A percentile compares a stretch with the other conserved stretches of the same genome.
Conservation (phyloP, 2,329 filamentous ascomycete species). For the Magnaporthales sp. region DNA sequence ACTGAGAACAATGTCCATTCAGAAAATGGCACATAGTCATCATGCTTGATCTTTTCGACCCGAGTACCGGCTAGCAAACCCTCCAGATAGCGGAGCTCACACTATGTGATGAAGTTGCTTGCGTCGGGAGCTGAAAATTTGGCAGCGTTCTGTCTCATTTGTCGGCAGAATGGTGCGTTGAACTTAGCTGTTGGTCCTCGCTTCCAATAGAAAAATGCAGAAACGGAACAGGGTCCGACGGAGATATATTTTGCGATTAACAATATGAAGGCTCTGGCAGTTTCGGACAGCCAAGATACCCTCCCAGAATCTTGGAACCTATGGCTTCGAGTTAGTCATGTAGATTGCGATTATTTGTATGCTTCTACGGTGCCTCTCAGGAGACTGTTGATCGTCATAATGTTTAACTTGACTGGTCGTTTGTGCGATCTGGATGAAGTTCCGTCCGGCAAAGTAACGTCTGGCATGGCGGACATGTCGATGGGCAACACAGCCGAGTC, state of each 20-base stretch:
- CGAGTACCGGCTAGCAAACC: too few relatives aligned
- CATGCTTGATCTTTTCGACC: background rate
- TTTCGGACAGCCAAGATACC: background rate
- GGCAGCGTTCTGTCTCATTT: background rate
- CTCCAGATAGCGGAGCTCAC: background rate
- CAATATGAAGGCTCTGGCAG: background rate
- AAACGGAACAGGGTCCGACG: background rate
- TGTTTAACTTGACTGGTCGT: conserved; percentile 24
- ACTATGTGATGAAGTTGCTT: background rate
- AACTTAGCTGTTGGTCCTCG: background rate
- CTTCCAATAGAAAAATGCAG: background rate
- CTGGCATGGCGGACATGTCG: conserved; percentile 22
- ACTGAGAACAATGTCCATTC: background rate
- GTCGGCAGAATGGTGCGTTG: background rate
- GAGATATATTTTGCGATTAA: background rate
- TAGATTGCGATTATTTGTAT: conserved; percentile 30
- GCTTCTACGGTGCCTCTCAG: conserved; percentile 36
- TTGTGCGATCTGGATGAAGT: conserved; percentile 1
- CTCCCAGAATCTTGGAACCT: background rate
- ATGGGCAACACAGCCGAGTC: conserved; percentile 46
- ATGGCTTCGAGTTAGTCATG: background rate
- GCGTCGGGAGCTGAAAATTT: background rate
- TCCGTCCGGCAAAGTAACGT: background rate
- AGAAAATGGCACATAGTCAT: background rate
- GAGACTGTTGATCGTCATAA: conserved; percentile 33